These are phyloP conservation scores for Cornus florida DNA, from an alignment of 148 eudicot genomes.

Conservation along the genomic window DNA sequence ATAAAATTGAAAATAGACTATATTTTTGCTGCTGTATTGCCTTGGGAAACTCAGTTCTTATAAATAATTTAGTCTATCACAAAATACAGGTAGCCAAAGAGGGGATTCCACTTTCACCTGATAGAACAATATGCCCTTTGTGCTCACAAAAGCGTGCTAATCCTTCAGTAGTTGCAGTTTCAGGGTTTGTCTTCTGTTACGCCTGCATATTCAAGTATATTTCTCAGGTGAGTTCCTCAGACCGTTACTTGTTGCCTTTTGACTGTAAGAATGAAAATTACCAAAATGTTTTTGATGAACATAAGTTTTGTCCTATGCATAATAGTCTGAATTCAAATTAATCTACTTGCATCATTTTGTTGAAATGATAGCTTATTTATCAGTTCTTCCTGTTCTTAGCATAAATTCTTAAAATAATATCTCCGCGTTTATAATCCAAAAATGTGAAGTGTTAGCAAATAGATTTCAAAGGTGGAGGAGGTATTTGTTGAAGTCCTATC, in stretches of 20 bases:
- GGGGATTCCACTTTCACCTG: conserved; percentile 82
- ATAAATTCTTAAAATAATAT: too few relatives aligned
- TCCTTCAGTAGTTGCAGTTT: conserved; percentile 85
- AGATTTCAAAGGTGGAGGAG: background rate
- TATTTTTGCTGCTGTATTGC: background rate
- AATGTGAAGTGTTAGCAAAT: background rate
- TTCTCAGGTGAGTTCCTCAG: conserved; percentile 63
- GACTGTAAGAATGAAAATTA: background rate
- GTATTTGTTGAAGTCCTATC: background rate
- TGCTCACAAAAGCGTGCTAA: conserved; percentile 92
- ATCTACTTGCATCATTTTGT: background rate
- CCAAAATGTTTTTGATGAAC: background rate
- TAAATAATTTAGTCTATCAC: background rate
- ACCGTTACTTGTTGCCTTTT: background rate
- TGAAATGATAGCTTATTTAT: background rate
- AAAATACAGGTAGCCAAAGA: conserved; percentile 77
- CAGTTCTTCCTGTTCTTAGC: too few relatives aligned
- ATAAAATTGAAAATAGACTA: background rate
- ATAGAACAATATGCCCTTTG: conserved; percentile 78
- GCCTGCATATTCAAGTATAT: conserved; percentile 89
- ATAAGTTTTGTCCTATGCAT: background rate
- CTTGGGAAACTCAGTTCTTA: background rate
- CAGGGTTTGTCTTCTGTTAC: conserved; percentile 97
- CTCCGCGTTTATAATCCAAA: background rate
- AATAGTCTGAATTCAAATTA: too few relatives aligned